phyloP scores from a whole-genome alignment of 2,329 filamentous ascomycete genomes.

The Colletotrichum noveboracense region DNA sequence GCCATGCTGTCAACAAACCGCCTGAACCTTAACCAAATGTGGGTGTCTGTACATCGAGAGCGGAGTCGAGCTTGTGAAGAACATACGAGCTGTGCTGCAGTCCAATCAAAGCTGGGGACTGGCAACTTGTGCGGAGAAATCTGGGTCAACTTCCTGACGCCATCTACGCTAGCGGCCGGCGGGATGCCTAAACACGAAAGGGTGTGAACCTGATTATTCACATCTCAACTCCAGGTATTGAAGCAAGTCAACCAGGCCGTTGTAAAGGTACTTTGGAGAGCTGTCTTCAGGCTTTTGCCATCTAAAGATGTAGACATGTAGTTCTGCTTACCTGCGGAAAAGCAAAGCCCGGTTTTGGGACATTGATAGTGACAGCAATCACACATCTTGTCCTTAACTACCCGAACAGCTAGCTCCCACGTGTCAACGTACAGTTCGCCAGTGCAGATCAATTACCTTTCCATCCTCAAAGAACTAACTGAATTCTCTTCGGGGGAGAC shows the following conservation, averaged over 20 bases:
- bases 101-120: background rate
- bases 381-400: background rate
- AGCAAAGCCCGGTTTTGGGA: fast-evolving
- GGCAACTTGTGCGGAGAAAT: background rate
- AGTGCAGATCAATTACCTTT: background rate
- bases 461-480: background rate
- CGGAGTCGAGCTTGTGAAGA: background rate
- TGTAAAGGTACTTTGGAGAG: background rate
- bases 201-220: background rate
- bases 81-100: background rate
- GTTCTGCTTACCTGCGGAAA: background rate
- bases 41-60: background rate
- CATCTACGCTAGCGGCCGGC: background rate
- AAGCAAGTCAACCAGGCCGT: background rate
- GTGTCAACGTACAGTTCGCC: background rate
- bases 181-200: background rate
- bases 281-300: background rate
- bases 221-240: background rate
- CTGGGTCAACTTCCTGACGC: background rate
- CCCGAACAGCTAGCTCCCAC: background rate
- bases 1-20: background rate
- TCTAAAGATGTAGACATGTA: background rate
- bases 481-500: background rate
- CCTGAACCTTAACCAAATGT: background rate
- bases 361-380: fast-evolving